A percentile compares a stretch with the other conserved stretches of the same genome.
phyloP scores from a whole-genome alignment of 306 rosid species.

The Cicer pinnatifidum region DNA sequence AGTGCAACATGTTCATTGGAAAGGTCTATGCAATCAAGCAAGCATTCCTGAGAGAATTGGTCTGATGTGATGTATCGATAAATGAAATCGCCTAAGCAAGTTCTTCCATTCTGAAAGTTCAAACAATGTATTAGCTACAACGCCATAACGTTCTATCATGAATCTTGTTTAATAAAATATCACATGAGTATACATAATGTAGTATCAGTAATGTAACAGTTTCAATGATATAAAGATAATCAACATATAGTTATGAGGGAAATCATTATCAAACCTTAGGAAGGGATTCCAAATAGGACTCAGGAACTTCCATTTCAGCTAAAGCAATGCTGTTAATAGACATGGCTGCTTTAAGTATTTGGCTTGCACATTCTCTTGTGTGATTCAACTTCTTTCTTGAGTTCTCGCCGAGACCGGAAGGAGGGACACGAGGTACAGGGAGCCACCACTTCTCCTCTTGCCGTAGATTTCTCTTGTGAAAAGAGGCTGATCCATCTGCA shows the following conservation, averaged over 20 bases:
- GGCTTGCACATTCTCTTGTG: conserved; percentile 77
- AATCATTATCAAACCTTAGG: conserved; percentile 60
- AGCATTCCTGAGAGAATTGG: conserved; percentile 74
- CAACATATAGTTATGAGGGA: background rate
- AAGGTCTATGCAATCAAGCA: conserved; percentile 87
- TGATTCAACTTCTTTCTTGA: conserved; percentile 81
- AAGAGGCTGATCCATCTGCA: conserved; percentile 77
- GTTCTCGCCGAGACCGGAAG: conserved; percentile 67
- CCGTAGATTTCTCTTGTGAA: conserved; percentile 66
- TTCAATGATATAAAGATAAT: conserved; percentile 13
- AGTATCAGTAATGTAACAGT: background rate
- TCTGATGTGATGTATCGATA: conserved; percentile 84
- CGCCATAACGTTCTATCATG: background rate
- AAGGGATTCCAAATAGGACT: conserved; percentile 80
- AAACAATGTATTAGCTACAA: conserved; percentile 6
- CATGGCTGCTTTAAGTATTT: conserved; percentile 84
- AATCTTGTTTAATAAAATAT: background rate
- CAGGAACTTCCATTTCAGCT: conserved; percentile 87
- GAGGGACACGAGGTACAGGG: conserved; percentile 87
- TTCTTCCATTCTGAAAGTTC: conserved; percentile 72
- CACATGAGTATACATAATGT: too few species aligned
- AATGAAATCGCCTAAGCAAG: conserved; percentile 83
- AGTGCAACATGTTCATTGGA: conserved; percentile 87
- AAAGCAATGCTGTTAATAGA: conserved; percentile 75
- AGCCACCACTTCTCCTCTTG: conserved; percentile 99